phyloP scores from a whole-genome alignment of 352 stramenopile genomes.

The Phytophthora tentaculata region DNA sequence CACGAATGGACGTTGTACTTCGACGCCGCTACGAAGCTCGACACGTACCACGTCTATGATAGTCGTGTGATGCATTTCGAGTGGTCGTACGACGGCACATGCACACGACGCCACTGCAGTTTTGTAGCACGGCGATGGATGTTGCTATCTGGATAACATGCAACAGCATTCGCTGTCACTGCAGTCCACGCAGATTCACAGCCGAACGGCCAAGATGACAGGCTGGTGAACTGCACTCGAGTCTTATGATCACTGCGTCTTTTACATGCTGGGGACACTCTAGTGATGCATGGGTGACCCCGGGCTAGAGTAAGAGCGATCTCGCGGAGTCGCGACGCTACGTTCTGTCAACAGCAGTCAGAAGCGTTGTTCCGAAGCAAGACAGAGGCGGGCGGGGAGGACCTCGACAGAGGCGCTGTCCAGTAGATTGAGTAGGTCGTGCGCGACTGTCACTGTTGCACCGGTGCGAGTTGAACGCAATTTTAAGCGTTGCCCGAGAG shows the following conservation, averaged over 20 bases:
- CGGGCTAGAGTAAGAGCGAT: constrained; percentile 24
- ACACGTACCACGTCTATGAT: constrained; percentile 27
- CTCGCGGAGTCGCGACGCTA: constrained; percentile 34
- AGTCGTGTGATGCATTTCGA: constrained; percentile 21
- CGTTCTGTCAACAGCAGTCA: constrained; percentile 41
- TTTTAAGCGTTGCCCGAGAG: constrained; percentile 8
- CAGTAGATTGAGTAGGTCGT: constrained; percentile 3
- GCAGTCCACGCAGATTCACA: constrained; percentile 16
- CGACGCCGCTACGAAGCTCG: constrained; percentile 9
- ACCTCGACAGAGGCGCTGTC: constrained; percentile 16
- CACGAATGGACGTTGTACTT: constrained; percentile 1
- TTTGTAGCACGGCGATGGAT: background rate
- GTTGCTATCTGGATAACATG: background rate
- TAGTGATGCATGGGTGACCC: constrained; percentile 24
- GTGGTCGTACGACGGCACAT: constrained; percentile 19
- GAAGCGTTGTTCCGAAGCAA: constrained; percentile 22
- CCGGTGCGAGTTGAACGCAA: constrained; percentile 21
- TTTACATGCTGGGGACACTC: constrained; percentile 22
- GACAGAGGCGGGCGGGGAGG: constrained; percentile 30
- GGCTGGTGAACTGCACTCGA: constrained; percentile 27
- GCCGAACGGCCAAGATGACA: constrained; percentile 12
- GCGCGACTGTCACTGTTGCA: background rate
- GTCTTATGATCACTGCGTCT: constrained; percentile 29
- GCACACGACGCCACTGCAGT: background rate
- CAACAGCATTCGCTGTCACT: background rate